These are phyloP conservation scores for Phytophthora boehmeriae DNA, from an alignment of 352 stramenopile species.

Conservation along the genomic window DNA sequence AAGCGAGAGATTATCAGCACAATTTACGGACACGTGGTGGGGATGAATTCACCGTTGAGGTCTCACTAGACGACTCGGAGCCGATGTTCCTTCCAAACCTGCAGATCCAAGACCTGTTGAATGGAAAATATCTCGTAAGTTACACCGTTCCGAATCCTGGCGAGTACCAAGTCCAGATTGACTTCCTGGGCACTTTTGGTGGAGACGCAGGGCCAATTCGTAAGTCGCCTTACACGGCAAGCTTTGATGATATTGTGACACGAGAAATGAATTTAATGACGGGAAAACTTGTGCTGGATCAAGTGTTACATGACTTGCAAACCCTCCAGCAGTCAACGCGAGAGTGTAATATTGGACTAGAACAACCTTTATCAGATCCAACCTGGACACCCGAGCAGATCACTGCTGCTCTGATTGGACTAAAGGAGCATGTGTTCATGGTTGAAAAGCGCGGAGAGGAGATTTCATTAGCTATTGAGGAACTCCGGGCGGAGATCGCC, in stretches of 20 bases:
- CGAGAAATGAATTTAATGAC: slow-evolving; percentile 85
- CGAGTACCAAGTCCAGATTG: slow-evolving; percentile 85
- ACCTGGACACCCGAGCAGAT: slow-evolving; percentile 63
- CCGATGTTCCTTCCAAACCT: slow-evolving; percentile 65
- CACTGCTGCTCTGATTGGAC: slow-evolving; percentile 64
- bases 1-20: slow-evolving; percentile 80
- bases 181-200: slow-evolving; percentile 94
- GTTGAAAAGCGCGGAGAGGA: slow-evolving; percentile 77
- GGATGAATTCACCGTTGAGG: slow-evolving; percentile 91
- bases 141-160: slow-evolving; percentile 87
- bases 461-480: slow-evolving; percentile 66
- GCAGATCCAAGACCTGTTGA: slow-evolving; percentile 84
- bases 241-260: slow-evolving; percentile 79
- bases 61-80: slow-evolving; percentile 52
- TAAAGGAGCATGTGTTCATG: slow-evolving; percentile 83
- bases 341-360: slow-evolving; percentile 73
- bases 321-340: slow-evolving; percentile 60
- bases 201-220: slow-evolving; percentile 87
- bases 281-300: slow-evolving; percentile 78
- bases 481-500: slow-evolving; percentile 65
- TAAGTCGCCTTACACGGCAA: slow-evolving; percentile 89
- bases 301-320: slow-evolving; percentile 72
- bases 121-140: slow-evolving; percentile 95
- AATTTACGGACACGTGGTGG: slow-evolving; percentile 90
- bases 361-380: slow-evolving; percentile 69